These are phyloP conservation scores for Fusarium bactridioides DNA, from an alignment of 2,329 filamentous ascomycete species.

Conservation along the genomic window DNA sequence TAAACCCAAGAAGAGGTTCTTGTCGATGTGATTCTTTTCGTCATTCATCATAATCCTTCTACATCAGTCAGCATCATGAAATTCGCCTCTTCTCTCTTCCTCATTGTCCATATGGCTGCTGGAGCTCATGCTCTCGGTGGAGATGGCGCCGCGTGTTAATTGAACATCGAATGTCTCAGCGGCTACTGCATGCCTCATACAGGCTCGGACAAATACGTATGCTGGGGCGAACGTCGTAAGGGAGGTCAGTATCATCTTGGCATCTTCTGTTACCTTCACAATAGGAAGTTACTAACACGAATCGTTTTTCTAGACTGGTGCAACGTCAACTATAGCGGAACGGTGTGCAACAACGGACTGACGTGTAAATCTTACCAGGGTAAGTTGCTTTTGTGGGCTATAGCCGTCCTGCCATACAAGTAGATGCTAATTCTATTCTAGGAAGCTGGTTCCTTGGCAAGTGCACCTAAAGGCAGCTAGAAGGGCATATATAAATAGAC, in stretches of 20 bases:
- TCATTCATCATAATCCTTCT: background rate
- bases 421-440: background rate
- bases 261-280: too few species aligned
- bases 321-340: background rate
- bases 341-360: background rate
- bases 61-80: background rate
- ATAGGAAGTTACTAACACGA: background rate
- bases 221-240: background rate
- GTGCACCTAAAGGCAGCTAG: background rate
- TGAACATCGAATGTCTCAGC: background rate
- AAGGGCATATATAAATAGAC: background rate
- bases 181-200: background rate
- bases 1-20: background rate
- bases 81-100: background rate
- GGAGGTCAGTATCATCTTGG: background rate
- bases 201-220: background rate
- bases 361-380: rapidly evolving
- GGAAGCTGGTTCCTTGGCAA: background rate
- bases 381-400: background rate
- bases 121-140: background rate
- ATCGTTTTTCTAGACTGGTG: background rate
- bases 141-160: background rate
- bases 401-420: background rate
- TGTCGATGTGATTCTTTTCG: rapidly evolving
- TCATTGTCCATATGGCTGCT: background rate